Evolutionary conservation across 2,329 filamentous ascomycete species (phyloP).

Genomic region (Hymenoscyphus occultus): DNA sequence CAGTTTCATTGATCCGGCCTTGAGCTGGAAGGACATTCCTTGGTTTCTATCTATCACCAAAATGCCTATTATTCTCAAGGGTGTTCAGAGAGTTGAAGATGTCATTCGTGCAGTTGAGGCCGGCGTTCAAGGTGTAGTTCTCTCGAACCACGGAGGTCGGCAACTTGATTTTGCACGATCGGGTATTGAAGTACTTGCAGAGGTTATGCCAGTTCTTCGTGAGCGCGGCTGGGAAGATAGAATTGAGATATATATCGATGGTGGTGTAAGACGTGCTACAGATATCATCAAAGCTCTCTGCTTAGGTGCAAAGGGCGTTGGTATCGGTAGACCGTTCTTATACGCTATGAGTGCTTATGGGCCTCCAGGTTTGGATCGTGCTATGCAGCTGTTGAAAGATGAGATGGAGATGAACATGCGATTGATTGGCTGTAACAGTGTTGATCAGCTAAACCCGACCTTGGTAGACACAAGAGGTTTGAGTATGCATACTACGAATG

Average conservation of each 20-base stretch:
- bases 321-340: slow-evolving; percentile 90
- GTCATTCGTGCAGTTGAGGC: slow-evolving; percentile 80
- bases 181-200: slow-evolving; percentile 83
- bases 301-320: slow-evolving; percentile 85
- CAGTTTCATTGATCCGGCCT: slow-evolving; percentile 91
- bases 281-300: slow-evolving; percentile 96
- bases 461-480: slow-evolving; percentile 77
- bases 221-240: slow-evolving; percentile 69
- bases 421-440: slow-evolving; percentile 72
- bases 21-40: slow-evolving; percentile 89
- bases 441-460: slow-evolving; percentile 76
- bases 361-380: slow-evolving; percentile 78
- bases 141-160: slow-evolving; percentile 93
- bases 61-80: slow-evolving; percentile 96
- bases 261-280: slow-evolving; percentile 83
- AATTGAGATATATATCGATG: slow-evolving; percentile 88
- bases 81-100: slow-evolving; percentile 93
- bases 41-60: slow-evolving; percentile 90
- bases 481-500: slow-evolving; percentile 53
- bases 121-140: slow-evolving; percentile 83
- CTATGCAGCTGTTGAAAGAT: slow-evolving; percentile 89
- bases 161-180: slow-evolving; percentile 92
- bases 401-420: slow-evolving; percentile 99
- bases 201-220: slow-evolving; percentile 85
- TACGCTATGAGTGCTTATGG: slow-evolving; percentile 97